phyloP scores from a whole-genome alignment of 345 rosid genomes.

The Citrus unshiu region DNA sequence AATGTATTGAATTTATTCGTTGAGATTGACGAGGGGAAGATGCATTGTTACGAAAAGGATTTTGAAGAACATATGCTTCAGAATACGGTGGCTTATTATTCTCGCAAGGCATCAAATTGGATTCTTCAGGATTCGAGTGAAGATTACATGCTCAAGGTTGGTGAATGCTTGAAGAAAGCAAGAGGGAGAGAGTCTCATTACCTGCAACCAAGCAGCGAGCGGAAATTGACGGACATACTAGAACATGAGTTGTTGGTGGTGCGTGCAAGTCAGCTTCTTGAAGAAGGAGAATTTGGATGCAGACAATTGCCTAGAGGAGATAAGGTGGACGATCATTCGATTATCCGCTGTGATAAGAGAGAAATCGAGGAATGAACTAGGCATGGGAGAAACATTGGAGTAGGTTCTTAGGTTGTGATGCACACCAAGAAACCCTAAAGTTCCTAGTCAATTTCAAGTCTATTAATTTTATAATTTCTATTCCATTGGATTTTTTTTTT shows the following conservation, averaged over 20 bases:
- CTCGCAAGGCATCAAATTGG: conserved; percentile 88
- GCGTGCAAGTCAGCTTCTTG: conserved; percentile 53
- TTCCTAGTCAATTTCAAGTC: too few relatives aligned
- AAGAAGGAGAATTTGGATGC: conserved; percentile 86
- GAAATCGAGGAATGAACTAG: conserved; percentile 55
- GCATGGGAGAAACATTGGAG: conserved; percentile 58
- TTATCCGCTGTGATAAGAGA: conserved; percentile 43
- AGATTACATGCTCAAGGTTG: conserved; percentile 82
- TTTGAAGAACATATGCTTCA: conserved; percentile 70
- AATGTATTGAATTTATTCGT: conserved; percentile 73
- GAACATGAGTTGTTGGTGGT: conserved; percentile 77
- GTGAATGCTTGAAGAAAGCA: conserved; percentile 89
- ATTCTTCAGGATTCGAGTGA: conserved; percentile 73
- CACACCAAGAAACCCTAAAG: too few relatives aligned
- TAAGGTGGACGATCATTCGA: conserved; percentile 41
- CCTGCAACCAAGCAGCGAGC: conserved; percentile 80
- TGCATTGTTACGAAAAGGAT: conserved; percentile 67
- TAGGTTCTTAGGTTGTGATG: conserved; percentile 28
- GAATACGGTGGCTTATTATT: conserved; percentile 70
- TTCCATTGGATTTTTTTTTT: too few relatives aligned
- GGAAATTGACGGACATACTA: conserved; percentile 92
- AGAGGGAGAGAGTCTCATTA: conserved; percentile 84
- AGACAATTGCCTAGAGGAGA: conserved; percentile 80
- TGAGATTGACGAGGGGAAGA: conserved; percentile 75
- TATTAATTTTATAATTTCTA: too few relatives aligned